Percentiles rank a stretch among this genome's conserved stretches.
Conservation (phyloP, 2,329 filamentous ascomycete genomes). For the Trichoderma breve region DNA sequence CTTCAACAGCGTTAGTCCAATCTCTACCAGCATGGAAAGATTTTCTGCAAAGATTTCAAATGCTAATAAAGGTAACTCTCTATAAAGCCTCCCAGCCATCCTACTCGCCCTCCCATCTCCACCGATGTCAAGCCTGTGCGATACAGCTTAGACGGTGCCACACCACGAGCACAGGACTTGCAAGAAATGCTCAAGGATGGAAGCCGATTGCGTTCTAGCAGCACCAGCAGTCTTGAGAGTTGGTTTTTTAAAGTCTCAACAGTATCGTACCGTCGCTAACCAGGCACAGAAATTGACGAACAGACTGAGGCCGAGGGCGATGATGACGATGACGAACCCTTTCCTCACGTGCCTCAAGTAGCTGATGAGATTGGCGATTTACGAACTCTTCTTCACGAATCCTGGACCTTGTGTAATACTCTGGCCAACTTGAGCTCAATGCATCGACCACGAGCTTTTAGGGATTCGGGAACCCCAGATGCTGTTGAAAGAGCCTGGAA, state of each 20-base stretch:
- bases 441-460: slow-evolving; percentile 76
- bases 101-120: slow-evolving; percentile 67
- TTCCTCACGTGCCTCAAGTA: slow-evolving; percentile 1
- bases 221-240: slow-evolving; percentile 78
- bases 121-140: slow-evolving; percentile 67
- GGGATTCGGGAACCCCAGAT: slow-evolving; percentile 69
- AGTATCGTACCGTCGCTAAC: slow-evolving; percentile 20
- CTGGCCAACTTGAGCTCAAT: slow-evolving; percentile 80
- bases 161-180: slow-evolving; percentile 79
- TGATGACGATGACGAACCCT: slow-evolving; percentile 50
- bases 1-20: slow-evolving; percentile 28
- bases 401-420: slow-evolving; percentile 92
- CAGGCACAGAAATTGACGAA: slow-evolving; percentile 52
- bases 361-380: slow-evolving; percentile 64
- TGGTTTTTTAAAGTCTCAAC: slow-evolving; percentile 29
- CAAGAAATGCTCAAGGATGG: slow-evolving; percentile 65
- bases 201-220: slow-evolving; percentile 60
- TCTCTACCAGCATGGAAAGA: background rate
- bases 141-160: slow-evolving; percentile 68
- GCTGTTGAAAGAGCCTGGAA: slow-evolving; percentile 88
- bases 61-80: background rate
- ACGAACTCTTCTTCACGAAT: slow-evolving; percentile 77
- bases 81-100: slow-evolving; percentile 28
- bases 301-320: slow-evolving; percentile 54
- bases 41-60: background rate